Percentiles rank a stretch among this genome's conserved stretches.
phyloP scores from a whole-genome alignment of 2,329 filamentous ascomycete species.

The Xylariaceae sp. region DNA sequence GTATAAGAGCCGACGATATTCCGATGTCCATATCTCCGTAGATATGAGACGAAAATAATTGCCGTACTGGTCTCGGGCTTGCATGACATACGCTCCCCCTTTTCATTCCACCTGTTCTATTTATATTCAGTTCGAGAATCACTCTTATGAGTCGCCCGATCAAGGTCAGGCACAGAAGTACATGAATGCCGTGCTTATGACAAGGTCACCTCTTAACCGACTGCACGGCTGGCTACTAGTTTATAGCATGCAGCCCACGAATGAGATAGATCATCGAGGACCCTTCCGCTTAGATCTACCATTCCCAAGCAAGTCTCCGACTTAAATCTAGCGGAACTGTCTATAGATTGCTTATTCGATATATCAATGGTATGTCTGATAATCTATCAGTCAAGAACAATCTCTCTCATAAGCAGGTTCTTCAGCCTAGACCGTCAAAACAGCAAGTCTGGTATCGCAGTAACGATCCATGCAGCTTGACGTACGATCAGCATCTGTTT shows the following conservation, averaged over 20 bases:
- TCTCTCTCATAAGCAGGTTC: neutral
- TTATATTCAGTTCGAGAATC: neutral
- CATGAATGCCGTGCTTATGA: neutral
- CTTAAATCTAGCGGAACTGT: neutral
- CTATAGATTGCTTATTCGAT: too few species aligned
- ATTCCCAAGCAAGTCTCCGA: neutral
- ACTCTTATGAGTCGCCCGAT: neutral
- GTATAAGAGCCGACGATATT: neutral
- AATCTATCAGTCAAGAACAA: neutral
- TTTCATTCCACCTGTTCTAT: neutral
- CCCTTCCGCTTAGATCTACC: neutral
- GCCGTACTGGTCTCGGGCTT: neutral
- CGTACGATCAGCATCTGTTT: conserved; percentile 12
- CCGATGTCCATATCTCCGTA: neutral
- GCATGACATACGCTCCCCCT: neutral
- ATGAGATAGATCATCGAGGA: neutral
- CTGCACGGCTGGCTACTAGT: neutral
- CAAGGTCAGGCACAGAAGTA: neutral
- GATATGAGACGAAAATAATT: neutral
- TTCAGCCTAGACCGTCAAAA: neutral
- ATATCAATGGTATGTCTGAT: neutral
- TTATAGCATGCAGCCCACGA: conserved; percentile 7
- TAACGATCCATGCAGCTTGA: conserved; percentile 11
- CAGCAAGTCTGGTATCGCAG: neutral
- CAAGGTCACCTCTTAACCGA: conserved; percentile 1